Conservation (phyloP, 1,284 basidiomycete genomes). For the Naganishia liquefaciens region DNA sequence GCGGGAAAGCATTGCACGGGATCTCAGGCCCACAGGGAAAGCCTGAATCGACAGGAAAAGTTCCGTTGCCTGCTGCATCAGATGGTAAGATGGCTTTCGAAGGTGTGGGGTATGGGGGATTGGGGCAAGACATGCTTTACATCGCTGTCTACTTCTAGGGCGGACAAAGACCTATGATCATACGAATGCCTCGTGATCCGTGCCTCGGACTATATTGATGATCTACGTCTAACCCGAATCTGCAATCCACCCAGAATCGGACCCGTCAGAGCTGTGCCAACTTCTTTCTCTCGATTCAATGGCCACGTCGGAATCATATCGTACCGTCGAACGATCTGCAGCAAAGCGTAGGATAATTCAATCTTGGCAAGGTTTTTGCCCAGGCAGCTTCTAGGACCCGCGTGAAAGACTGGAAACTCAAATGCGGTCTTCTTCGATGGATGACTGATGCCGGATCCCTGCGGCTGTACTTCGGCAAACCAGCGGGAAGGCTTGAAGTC, state of each 20-base stretch:
- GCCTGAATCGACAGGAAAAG: too few species aligned
- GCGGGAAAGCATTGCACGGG: too few species aligned
- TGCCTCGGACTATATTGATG: not conserved
- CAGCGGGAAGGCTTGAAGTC: slow-evolving; percentile 37
- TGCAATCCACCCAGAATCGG: slow-evolving; percentile 11
- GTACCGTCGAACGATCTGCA: slow-evolving; percentile 34
- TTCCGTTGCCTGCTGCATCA: too few species aligned
- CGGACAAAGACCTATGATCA: not conserved
- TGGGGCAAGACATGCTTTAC: too few species aligned
- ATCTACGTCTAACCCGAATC: slow-evolving; percentile 6
- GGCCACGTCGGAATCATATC: slow-evolving; percentile 31
- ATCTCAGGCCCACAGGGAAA: too few species aligned
- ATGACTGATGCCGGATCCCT: slow-evolving; percentile 6
- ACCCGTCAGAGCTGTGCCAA: slow-evolving; percentile 16
- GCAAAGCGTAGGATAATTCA: slow-evolving; percentile 35
- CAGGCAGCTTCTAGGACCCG: slow-evolving; percentile 38
- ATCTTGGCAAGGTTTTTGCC: slow-evolving; percentile 38
- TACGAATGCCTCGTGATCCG: not conserved
- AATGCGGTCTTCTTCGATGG: slow-evolving; percentile 35
- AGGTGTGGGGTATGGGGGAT: too few species aligned
- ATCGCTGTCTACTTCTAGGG: too few species aligned
- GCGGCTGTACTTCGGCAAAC: slow-evolving; percentile 16
- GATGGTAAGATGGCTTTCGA: too few species aligned
- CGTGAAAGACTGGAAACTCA: slow-evolving; percentile 40
- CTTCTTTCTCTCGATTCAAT: slow-evolving; percentile 7